Percentiles rank a stretch among this genome's conserved stretches.
phyloP scores from a whole-genome alignment of 2,329 filamentous ascomycete species.

The Aspergillus glaucus region DNA sequence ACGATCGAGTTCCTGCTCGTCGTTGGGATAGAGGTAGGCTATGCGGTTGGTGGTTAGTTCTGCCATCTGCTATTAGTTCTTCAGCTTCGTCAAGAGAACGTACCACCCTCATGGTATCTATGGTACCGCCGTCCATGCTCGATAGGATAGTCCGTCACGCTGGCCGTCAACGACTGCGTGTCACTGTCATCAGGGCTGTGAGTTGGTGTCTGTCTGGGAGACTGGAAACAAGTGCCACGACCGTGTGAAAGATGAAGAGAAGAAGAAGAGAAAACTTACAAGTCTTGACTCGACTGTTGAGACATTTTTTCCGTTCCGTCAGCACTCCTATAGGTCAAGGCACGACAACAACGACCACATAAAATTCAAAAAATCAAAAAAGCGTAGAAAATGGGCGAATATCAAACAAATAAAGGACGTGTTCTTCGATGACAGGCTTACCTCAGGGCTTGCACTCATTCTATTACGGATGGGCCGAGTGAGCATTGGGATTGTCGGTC shows the following conservation, averaged over 20 bases:
- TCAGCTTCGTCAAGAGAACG: slow-evolving; percentile 7
- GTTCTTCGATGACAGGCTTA: slow-evolving; percentile 4
- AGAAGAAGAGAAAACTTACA: slow-evolving; percentile 14
- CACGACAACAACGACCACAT: not conserved
- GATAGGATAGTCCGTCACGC: slow-evolving; percentile 39
- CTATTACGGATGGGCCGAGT: not conserved
- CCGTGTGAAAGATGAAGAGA: not conserved
- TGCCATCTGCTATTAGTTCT: not conserved
- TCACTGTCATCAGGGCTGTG: slow-evolving; percentile 22
- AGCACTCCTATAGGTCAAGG: slow-evolving; percentile 8
- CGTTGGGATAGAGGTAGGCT: slow-evolving; percentile 46
- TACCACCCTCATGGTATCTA: slow-evolving; percentile 40
- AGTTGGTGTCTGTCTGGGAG: not conserved
- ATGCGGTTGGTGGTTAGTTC: slow-evolving; percentile 9
- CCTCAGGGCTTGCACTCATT: slow-evolving; percentile 10
- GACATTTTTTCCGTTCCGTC: slow-evolving; percentile 13
- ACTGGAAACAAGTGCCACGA: not conserved
- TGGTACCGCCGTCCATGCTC: slow-evolving; percentile 41
- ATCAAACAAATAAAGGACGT: not conserved
- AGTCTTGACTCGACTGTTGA: slow-evolving; percentile 20
- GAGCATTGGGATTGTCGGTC: slow-evolving; percentile 3
- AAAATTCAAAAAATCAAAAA: not conserved
- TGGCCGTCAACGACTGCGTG: slow-evolving; percentile 38
- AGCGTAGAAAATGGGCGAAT: not conserved
- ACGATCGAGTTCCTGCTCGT: slow-evolving; percentile 50